Conservation (phyloP, 202 grass and related monocot species). For the Setaria italica region DNA sequence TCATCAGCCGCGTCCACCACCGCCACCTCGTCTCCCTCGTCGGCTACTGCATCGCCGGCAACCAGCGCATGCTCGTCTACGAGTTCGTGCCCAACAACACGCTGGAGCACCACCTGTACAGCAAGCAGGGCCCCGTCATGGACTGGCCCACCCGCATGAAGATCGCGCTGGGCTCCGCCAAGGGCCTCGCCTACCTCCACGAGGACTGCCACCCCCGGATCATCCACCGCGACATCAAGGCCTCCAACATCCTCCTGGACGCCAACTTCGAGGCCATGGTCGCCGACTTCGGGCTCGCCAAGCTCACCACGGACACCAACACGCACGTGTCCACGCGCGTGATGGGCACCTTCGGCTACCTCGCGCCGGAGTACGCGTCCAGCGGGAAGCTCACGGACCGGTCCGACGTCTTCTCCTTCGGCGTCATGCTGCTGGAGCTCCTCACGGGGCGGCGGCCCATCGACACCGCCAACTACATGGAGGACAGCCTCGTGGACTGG, state of each 20-base stretch:
- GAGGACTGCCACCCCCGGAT: conserved; percentile 61
- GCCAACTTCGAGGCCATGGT: conserved; percentile 61
- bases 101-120: conserved; percentile 60
- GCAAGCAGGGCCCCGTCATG: conserved; percentile 16
- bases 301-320: conserved; percentile 60
- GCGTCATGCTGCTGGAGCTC: conserved; percentile 84
- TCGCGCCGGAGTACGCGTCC: conserved; percentile 80
- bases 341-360: conserved; percentile 86
- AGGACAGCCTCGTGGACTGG: conserved; percentile 79
- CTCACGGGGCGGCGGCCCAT: conserved; percentile 62
- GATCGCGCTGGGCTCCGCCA: conserved; percentile 54
- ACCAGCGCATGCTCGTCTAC: conserved; percentile 63
- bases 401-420: conserved; percentile 88
- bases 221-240: conserved; percentile 69
- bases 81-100: conserved; percentile 69
- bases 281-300: conserved; percentile 60
- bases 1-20: conserved; percentile 76
- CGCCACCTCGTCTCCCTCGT: conserved; percentile 61
- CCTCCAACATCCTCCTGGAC: conserved; percentile 65
- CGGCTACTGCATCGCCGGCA: conserved; percentile 61
- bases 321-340: conserved; percentile 82
- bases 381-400: conserved; percentile 72
- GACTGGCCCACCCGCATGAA: conserved; percentile 44
- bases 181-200: conserved; percentile 58
- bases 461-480: conserved; percentile 45